Evolutionary conservation across 2,329 filamentous ascomycete genomes (phyloP), one percentile per base, ranked within the genome.

Genomic region (Cladosporium cucumerinum): DNA sequence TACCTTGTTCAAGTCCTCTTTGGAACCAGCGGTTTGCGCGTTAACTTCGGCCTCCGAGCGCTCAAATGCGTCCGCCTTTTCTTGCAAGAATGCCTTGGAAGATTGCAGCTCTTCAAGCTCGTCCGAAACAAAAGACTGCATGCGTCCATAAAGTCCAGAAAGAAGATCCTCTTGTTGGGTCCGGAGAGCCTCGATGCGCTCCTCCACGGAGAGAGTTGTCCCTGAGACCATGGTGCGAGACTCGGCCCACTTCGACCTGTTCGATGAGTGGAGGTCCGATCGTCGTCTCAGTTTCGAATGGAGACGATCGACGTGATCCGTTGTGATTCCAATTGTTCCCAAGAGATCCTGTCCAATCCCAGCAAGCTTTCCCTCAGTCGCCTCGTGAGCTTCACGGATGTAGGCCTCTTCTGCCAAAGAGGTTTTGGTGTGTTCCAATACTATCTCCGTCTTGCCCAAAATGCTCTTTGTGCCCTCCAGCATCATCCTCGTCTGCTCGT

Each of bases 1-100:
- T 1, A 97, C 89, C n/a, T 86, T 82, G 71, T 97, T 93, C 91
- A 97, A 93, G 64, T 93, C 90, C 57, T 93, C 87, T 72, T 90
- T 91, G 2, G 92, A 89, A 67, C 84, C 82, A 26, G 84, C 82
- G 64, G 88, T 90, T 72, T 90, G 88, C 49, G 85, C 81, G 62
- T 90, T 84, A 18, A 96, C 84, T 69, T 90, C 86, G 59, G 82
- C 81, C 75, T 89, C 88, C 0, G 90, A 91, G 21, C 84, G 81
- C 46, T 87, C 83, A 70, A 97, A 92, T 0, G 84, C 83, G 8
- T 83, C 79, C 10, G 90, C 82, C 72, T 93, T 90, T 54, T 88
- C 83, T 61, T 90, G 83, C 1, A 97, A 79, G 70, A 94, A 87
- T 0, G 82, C 78, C 69, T 92, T 89, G 1, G 91, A 92, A 0